These are phyloP conservation scores for Trichoderma koningiopsis DNA, from an alignment of 2,329 filamentous ascomycete species.

Conservation along the genomic window DNA sequence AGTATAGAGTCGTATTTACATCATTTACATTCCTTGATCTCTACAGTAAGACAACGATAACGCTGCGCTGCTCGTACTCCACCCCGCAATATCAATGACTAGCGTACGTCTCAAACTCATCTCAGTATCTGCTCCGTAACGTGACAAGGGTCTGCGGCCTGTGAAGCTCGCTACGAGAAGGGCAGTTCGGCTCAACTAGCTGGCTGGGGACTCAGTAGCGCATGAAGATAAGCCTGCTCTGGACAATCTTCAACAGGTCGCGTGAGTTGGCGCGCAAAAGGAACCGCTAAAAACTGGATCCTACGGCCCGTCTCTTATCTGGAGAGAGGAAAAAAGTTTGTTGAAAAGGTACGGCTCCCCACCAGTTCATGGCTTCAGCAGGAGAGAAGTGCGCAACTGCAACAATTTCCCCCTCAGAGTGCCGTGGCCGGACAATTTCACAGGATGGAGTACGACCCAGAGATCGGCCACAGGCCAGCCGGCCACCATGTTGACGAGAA, in stretches of 20 bases:
- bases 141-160: background rate
- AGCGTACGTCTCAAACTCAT: background rate
- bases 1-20: background rate
- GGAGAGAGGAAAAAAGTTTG: background rate
- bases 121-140: background rate
- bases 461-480: conserved; percentile 1
- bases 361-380: background rate
- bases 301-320: conserved; percentile 8
- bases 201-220: background rate
- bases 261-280: conserved; percentile 13
- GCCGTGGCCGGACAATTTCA: background rate
- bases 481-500: conserved; percentile 11
- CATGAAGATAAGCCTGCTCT: conserved; percentile 12
- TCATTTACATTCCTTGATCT: background rate
- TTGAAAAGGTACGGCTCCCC: conserved; percentile 6
- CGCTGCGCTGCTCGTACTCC: background rate
- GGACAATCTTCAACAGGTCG: background rate
- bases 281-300: background rate
- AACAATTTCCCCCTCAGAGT: background rate
- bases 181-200: background rate
- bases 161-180: background rate
- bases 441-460: conserved; percentile 15
- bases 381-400: background rate
- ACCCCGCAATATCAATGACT: conserved; percentile 11
- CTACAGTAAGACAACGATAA: background rate